phyloP scores from a whole-genome alignment of 331 rosid genomes.

The Quercus lobata region DNA sequence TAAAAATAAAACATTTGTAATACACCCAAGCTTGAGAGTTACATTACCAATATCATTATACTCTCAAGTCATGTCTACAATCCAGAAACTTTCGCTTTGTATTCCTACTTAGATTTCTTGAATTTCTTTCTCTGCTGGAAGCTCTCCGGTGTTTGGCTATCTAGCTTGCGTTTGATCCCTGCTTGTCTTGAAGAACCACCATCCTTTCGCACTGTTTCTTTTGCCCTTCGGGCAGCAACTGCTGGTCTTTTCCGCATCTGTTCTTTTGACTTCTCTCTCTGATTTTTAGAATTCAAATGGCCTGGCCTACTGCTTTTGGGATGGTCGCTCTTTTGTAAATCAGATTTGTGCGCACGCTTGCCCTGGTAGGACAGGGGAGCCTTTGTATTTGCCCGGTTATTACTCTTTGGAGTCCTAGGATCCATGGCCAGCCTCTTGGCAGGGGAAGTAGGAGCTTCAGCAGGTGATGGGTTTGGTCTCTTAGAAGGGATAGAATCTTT shows the following conservation, averaged over 20 bases:
- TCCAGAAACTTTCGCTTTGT: not conserved
- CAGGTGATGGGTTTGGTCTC: constrained; percentile 38
- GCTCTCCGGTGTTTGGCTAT: constrained; percentile 75
- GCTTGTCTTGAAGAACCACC: constrained; percentile 44
- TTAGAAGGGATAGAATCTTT: constrained; percentile 46
- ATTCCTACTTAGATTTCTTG: constrained; percentile 48
- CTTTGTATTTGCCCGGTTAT: constrained; percentile 24
- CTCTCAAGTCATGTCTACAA: not conserved
- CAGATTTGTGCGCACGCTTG: constrained; percentile 68
- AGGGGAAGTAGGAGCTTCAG: constrained; percentile 30
- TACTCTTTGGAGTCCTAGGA: constrained; percentile 27
- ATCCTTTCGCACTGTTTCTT: constrained; percentile 21
- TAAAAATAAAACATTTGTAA: not conserved
- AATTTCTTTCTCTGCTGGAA: constrained; percentile 43
- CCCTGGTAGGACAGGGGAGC: constrained; percentile 68
- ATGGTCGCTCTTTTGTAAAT: constrained; percentile 43
- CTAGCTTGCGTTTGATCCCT: constrained; percentile 78
- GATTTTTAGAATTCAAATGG: constrained; percentile 10
- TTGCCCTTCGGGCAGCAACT: constrained; percentile 76
- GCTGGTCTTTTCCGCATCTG: constrained; percentile 69
- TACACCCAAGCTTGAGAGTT: not conserved
- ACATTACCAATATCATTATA: not conserved
- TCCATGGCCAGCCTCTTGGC: constrained; percentile 35
- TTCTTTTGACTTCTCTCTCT: constrained; percentile 36
- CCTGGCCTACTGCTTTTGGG: constrained; percentile 10